Conservation (phyloP, 352 stramenopile species). For the Phytophthora fragariae region DNA sequence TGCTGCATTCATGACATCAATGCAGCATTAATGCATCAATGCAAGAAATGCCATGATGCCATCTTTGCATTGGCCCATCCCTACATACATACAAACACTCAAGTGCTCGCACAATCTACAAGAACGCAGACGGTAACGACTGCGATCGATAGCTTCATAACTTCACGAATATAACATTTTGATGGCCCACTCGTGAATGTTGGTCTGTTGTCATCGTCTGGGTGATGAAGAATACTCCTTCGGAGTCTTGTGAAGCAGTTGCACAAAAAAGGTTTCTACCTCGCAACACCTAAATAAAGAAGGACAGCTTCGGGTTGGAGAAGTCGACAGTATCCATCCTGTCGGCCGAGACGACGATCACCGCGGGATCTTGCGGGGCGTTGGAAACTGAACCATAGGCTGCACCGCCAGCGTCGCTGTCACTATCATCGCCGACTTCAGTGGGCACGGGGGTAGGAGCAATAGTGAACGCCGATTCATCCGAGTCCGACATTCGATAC, state of each 20-base stretch:
- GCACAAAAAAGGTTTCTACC: not conserved
- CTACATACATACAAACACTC: not conserved
- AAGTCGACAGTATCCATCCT: constrained; percentile 56
- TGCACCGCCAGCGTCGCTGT: constrained; percentile 8
- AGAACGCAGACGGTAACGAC: not conserved
- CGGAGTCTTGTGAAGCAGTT: no score
- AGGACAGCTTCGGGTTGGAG: constrained; percentile 49
- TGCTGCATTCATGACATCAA: no score
- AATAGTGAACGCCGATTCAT: constrained; percentile 34
- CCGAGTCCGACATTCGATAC: constrained; percentile 29
- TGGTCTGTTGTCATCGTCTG: constrained; percentile 18
- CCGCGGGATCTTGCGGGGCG: constrained; percentile 16
- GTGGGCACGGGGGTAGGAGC: constrained; percentile 15
- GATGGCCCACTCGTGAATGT: constrained; percentile 5
- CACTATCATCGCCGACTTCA: constrained; percentile 14
- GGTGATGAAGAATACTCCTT: constrained; percentile 13
- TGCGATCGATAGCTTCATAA: constrained; percentile 22
- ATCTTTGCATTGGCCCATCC: no score
- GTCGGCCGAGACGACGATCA: constrained; percentile 52
- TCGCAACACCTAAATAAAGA: constrained; percentile 48
- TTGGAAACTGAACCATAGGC: constrained; percentile 7
- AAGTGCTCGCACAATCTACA: not conserved
- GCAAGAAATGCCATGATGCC: no score
- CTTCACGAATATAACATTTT: constrained; percentile 42
- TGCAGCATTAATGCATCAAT: no score